A percentile compares a stretch with the other conserved stretches of the same genome.
These are phyloP conservation scores for Russula griseocarnosa DNA, from an alignment of 768 basidiomycete species.

Conservation along the genomic window DNA sequence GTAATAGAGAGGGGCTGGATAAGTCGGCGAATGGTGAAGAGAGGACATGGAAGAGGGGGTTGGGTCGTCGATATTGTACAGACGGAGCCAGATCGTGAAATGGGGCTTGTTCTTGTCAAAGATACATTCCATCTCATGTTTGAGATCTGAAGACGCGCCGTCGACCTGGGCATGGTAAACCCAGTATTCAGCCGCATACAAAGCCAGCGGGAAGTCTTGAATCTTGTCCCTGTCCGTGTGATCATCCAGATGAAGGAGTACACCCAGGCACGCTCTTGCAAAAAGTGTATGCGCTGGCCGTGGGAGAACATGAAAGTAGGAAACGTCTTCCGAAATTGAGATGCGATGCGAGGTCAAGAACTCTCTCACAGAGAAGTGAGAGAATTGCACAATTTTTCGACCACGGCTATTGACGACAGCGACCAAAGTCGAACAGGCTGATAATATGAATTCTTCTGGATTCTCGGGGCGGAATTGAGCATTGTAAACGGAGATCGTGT, in stretches of 20 bases:
- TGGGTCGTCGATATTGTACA: background rate
- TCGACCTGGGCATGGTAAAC: too few relatives aligned
- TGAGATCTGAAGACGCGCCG: too few relatives aligned
- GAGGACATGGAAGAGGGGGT: too few relatives aligned
- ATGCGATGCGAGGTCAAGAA: background rate
- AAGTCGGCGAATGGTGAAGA: background rate
- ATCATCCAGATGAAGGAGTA: background rate
- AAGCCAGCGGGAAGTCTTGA: too few relatives aligned
- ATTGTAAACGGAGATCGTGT: background rate
- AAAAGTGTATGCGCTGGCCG: background rate
- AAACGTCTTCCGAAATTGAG: background rate
- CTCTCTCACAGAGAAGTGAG: background rate
- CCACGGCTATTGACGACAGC: background rate
- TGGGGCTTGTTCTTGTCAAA: background rate
- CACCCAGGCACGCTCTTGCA: background rate
- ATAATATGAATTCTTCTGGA: background rate
- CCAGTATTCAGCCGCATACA: too few relatives aligned
- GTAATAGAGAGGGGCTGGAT: background rate
- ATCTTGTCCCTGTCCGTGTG: background rate
- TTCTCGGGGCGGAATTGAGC: background rate
- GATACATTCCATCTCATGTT: too few relatives aligned
- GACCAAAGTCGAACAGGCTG: background rate
- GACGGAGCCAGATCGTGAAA: background rate
- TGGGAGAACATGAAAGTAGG: background rate
- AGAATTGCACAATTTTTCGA: background rate